Conservation (phyloP, 495 filamentous ascomycete species). For the Aspergillus coremiiformis region DNA sequence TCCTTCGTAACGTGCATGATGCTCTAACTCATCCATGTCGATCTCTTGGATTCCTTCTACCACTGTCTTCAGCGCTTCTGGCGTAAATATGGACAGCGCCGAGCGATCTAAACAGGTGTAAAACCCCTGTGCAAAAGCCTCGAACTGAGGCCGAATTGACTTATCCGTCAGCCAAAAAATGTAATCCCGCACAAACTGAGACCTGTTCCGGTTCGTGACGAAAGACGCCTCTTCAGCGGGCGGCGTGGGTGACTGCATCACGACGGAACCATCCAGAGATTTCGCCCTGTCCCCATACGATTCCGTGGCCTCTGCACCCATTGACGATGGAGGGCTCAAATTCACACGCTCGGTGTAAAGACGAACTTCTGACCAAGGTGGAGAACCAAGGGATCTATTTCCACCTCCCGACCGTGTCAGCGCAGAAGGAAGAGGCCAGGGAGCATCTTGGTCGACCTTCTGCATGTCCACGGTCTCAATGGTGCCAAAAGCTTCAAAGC, state of each 20-base stretch:
- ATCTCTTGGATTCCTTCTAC: slow-evolving; percentile 79
- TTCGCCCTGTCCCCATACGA: slow-evolving; percentile 15
- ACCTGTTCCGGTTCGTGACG: slow-evolving; percentile 71
- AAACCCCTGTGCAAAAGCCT: slow-evolving; percentile 80
- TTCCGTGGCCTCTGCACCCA: slow-evolving; percentile 19
- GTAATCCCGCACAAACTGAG: slow-evolving; percentile 78
- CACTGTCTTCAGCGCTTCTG: slow-evolving; percentile 61
- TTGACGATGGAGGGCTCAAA: slow-evolving; percentile 21
- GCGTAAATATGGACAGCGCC: slow-evolving; percentile 63
- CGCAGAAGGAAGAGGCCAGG: slow-evolving; percentile 28
- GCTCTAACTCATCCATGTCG: slow-evolving; percentile 61
- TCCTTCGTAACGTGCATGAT: slow-evolving; percentile 63
- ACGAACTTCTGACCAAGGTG: slow-evolving; percentile 22
- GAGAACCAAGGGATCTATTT: slow-evolving; percentile 8
- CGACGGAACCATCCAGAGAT: slow-evolving; percentile 11
- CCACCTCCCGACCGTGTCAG: background rate
- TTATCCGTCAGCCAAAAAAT: slow-evolving; percentile 75
- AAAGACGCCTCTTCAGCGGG: slow-evolving; percentile 30
- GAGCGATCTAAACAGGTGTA: slow-evolving; percentile 62
- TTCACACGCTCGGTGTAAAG: slow-evolving; percentile 14
- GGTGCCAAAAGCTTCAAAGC: slow-evolving; percentile 59
- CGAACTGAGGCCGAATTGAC: slow-evolving; percentile 67
- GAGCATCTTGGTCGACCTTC: slow-evolving; percentile 27
- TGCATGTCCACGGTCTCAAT: slow-evolving; percentile 51
- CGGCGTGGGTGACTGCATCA: slow-evolving; percentile 18